Conservation (phyloP, 352 stramenopile species). For the Phytophthora pini region DNA sequence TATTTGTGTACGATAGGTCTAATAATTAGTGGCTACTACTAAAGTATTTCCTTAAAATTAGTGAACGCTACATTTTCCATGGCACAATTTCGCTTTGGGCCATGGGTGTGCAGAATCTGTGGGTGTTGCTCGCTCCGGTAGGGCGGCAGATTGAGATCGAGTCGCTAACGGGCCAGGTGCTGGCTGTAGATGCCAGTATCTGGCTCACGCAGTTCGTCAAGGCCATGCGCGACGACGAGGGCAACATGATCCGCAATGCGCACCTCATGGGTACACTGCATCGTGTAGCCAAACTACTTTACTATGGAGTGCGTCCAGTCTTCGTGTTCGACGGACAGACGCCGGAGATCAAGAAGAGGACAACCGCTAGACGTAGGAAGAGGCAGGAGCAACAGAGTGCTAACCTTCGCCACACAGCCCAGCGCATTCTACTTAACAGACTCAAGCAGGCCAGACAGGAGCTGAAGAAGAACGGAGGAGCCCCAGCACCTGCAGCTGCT, state of each 20-base stretch:
- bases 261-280: conserved; percentile 96
- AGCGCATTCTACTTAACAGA: conserved; percentile 95
- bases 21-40: no score
- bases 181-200: conserved; percentile 99
- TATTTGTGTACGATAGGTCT: no score
- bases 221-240: conserved; percentile 96
- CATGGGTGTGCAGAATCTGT: conserved; percentile 99
- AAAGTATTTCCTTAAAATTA: no score
- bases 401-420: conserved; percentile 93
- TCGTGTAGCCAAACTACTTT: conserved; percentile 94
- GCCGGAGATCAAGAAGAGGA: conserved; percentile 96
- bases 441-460: conserved; percentile 68
- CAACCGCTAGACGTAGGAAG: conserved; percentile 67
- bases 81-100: no score
- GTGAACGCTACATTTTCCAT: no score
- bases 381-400: conserved; percentile 73
- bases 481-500: conserved; percentile 46
- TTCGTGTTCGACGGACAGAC: conserved; percentile 99
- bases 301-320: conserved; percentile 96
- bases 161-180: conserved; percentile 94
- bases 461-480: conserved; percentile 65
- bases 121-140: conserved; percentile 96
- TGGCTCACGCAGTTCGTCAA: conserved; percentile 99
- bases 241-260: conserved; percentile 94
- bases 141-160: conserved; percentile 98